Conservation (phyloP, 148 eudicot species). For the Euryodendron excelsum region DNA sequence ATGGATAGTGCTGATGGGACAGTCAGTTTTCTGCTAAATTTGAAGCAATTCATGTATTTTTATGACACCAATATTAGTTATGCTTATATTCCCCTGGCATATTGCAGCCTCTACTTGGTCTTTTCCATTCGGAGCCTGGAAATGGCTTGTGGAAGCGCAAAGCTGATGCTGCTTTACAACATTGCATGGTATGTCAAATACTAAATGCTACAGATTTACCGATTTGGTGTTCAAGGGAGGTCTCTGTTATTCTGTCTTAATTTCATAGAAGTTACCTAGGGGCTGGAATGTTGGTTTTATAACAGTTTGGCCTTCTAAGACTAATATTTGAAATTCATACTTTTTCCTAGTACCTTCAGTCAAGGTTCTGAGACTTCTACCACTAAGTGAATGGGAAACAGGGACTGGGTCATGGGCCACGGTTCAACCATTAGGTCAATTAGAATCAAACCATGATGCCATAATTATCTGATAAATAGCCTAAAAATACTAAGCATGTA, state of each 20-base stretch:
- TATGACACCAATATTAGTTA: background rate
- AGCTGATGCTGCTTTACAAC: slow-evolving; percentile 73
- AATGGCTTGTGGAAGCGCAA: slow-evolving; percentile 85
- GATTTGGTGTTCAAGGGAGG: background rate
- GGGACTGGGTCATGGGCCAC: too few relatives aligned
- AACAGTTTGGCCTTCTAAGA: background rate
- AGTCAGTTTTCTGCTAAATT: background rate
- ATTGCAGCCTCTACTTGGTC: slow-evolving; percentile 70
- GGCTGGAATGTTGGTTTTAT: background rate
- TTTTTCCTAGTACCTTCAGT: background rate
- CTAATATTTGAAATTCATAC: background rate
- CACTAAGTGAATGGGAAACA: too few relatives aligned
- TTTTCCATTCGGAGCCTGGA: slow-evolving; percentile 79
- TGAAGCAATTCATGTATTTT: background rate
- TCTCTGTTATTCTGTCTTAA: too few relatives aligned
- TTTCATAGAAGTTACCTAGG: background rate
- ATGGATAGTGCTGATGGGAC: background rate
- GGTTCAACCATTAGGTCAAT: too few relatives aligned
- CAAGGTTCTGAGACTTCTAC: too few relatives aligned
- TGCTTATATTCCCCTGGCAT: background rate
- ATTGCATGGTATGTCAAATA: slow-evolving; percentile 57
- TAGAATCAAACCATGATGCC: too few relatives aligned
- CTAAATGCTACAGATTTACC: background rate
- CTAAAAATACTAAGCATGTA: too few relatives aligned
- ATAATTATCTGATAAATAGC: too few relatives aligned